Base-by-base conservation (phyloP, 2,329 filamentous ascomycete species). In the Dichotomopilus funicola region DNA sequence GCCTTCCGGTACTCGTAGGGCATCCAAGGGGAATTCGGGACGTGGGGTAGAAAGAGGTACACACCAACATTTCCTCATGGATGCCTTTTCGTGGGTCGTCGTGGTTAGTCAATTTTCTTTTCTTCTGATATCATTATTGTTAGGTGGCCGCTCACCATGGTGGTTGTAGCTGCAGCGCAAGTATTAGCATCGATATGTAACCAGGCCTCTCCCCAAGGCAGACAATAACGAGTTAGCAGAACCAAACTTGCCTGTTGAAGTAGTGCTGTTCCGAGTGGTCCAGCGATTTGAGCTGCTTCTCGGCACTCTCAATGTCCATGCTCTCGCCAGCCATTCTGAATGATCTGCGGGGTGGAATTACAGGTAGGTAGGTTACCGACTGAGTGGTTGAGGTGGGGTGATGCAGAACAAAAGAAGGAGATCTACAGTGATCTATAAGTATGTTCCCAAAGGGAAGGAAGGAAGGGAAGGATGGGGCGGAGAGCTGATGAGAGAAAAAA, bases 181-280 rank as follows among this genome's bases (percentile, higher is more conserved):
- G 55, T 31, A 67, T 79, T 65, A 78, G 72, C 66, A 68, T 59
- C 52, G 44, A 45, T 47, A 11, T 31, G 37, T 53, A 53, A 54
- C 36, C 37, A 54, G 38, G 42, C 44, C 44, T 54, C 13, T 40
- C 6, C 19, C 19, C 19, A 27, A 27, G 19, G 19, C 19, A 27
- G 19, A 27, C 19, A 27, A 27, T 27, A 27, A 27, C 34, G 6
- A 27, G 19, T 36, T 10, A 9, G 11, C 6, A 19, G 34, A 9
- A 27, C 13, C n/a, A 36, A 33, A 55, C 56, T 59, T 75, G 95
- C 91, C 91, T 96, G 78, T 96, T 97, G 79, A 97, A 97, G 80
- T 97, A 99, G 75, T 97, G 94, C 73, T 95, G 91, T 80, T 99
- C 94, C 62, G 91, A 94, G 77, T 96, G 91, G 71, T 89, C 87